These are phyloP conservation scores for Dactylonectria macrodidyma DNA, from an alignment of 2,329 filamentous ascomycete genomes.

Conservation along the genomic window DNA sequence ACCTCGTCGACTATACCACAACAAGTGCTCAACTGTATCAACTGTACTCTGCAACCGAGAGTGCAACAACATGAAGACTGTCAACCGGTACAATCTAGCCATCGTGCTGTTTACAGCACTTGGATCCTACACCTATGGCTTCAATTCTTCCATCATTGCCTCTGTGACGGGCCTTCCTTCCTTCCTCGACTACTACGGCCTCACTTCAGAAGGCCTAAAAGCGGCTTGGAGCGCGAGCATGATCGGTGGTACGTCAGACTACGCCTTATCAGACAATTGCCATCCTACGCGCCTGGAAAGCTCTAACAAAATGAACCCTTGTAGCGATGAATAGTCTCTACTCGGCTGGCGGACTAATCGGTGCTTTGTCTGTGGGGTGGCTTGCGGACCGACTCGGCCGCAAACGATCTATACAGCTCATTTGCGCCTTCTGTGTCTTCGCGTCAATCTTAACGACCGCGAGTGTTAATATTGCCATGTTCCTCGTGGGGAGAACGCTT, in stretches of 20 bases:
- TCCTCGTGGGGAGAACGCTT: neutral
- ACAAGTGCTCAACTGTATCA: too few relatives aligned
- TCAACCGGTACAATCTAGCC: constrained; percentile 5
- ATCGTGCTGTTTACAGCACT: constrained; percentile 2
- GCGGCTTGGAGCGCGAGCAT: neutral
- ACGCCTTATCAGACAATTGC: neutral
- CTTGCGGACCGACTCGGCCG: constrained; percentile 1
- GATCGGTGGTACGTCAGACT: neutral
- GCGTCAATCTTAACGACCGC: neutral
- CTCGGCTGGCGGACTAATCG: neutral
- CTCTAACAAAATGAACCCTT: neutral
- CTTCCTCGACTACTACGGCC: neutral
- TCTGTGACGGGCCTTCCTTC: constrained; percentile 1
- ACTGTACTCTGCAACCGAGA: too few relatives aligned
- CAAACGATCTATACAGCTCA: constrained; percentile 3
- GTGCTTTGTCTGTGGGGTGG: neutral
- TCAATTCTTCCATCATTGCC: constrained; percentile 7
- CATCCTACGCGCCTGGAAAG: neutral
- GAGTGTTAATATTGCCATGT: neutral
- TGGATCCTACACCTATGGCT: constrained; percentile 12
- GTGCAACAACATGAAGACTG: neutral
- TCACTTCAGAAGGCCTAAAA: neutral
- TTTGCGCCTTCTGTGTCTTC: neutral
- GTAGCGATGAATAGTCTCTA: constrained; percentile 5
- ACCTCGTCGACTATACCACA: too few relatives aligned